Evolutionary conservation across 116 monocot genomes (phyloP).

Genomic region (Papilionanthe hybrid): DNA sequence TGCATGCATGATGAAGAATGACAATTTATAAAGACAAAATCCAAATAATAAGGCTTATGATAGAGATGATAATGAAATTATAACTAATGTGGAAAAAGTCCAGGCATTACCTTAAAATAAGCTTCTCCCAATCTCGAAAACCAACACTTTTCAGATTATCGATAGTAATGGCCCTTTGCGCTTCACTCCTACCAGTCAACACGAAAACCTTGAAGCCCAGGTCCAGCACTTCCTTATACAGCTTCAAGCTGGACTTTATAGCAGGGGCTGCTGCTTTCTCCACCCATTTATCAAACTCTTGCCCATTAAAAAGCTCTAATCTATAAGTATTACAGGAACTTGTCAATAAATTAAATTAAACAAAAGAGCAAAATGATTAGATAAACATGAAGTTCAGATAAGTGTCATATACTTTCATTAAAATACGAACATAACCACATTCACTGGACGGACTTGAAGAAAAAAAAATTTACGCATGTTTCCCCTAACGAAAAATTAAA

Average conservation of each 20-base stretch:
- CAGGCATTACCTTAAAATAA: constrained; percentile 59
- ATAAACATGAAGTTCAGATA: not conserved
- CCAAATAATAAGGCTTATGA: too few relatives aligned
- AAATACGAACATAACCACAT: not conserved
- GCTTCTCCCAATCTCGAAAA: constrained; percentile 50
- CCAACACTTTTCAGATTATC: constrained; percentile 55
- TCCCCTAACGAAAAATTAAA: too few relatives aligned
- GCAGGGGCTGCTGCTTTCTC: constrained; percentile 60
- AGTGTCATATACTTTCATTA: too few relatives aligned
- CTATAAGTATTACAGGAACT: constrained; percentile 28
- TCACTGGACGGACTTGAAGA: not conserved
- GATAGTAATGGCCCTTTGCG: constrained; percentile 40
- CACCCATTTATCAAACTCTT: constrained; percentile 68
- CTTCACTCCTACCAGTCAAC: constrained; percentile 69
- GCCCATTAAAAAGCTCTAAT: constrained; percentile 49
- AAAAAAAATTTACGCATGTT: not conserved
- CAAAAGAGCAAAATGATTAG: not conserved
- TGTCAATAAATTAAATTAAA: not conserved
- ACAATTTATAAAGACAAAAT: too few relatives aligned
- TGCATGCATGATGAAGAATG: too few relatives aligned
- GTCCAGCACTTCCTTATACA: constrained; percentile 45
- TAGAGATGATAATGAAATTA: too few relatives aligned
- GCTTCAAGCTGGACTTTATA: constrained; percentile 41
- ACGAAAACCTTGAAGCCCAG: constrained; percentile 65
- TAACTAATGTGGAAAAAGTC: not conserved